These are phyloP conservation scores for Phytophthora fragariaefolia DNA, from an alignment of 352 stramenopile genomes.

Conservation along the genomic window DNA sequence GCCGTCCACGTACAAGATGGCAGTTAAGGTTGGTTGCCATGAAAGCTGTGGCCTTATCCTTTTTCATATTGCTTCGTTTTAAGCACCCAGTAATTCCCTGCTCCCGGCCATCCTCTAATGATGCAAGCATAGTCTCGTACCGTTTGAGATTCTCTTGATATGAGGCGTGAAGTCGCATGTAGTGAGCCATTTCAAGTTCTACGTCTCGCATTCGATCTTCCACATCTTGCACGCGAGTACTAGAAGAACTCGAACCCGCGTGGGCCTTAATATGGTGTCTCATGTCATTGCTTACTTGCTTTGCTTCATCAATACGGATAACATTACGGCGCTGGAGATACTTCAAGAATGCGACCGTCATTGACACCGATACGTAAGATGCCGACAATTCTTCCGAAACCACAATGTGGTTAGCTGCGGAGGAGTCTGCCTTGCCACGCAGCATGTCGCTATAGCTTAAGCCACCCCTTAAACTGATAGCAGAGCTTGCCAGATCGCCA, in stretches of 20 bases:
- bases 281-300: conserved; percentile 58
- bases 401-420: conserved; percentile 71
- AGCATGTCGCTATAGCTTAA: conserved; percentile 72
- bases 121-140: conserved; percentile 67
- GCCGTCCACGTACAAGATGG: conserved; percentile 74
- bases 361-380: conserved; percentile 84
- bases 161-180: conserved; percentile 59
- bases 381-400: conserved; percentile 84
- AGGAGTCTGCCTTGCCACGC: conserved; percentile 55
- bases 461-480: conserved; percentile 37
- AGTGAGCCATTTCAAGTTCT: conserved; percentile 63
- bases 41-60: conserved; percentile 84
- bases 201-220: conserved; percentile 59
- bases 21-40: conserved; percentile 90
- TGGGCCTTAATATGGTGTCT: conserved; percentile 56
- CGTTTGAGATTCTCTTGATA: conserved; percentile 78
- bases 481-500: conserved; percentile 43
- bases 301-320: conserved; percentile 61
- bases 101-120: conserved; percentile 80
- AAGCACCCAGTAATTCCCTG: conserved; percentile 84
- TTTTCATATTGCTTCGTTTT: conserved; percentile 89
- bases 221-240: conserved; percentile 28
- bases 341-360: conserved; percentile 81
- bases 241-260: conserved; percentile 14
- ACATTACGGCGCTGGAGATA: conserved; percentile 77